Percentiles rank a stretch among this genome's conserved stretches.
Evolutionary conservation across 1,284 basidiomycete genomes (phyloP).

Genomic region (Tilletia horrida): DNA sequence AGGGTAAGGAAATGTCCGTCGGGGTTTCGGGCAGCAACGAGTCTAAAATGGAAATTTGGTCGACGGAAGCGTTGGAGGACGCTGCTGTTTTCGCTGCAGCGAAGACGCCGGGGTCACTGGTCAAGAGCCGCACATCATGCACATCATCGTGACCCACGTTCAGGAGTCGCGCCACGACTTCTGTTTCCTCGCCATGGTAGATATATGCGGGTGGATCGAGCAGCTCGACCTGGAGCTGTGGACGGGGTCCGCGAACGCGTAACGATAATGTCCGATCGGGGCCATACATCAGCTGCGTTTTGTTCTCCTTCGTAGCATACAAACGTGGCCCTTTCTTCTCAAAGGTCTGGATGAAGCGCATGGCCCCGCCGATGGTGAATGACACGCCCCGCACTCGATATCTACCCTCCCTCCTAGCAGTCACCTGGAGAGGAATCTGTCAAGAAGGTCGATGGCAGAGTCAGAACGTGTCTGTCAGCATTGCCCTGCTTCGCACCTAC

Average conservation of each 20-base stretch:
- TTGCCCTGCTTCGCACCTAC: not conserved
- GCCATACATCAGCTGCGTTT: slow-evolving; percentile 56
- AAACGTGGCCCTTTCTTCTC: slow-evolving; percentile 56
- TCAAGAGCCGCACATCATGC: not conserved
- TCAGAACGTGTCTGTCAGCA: slow-evolving; percentile 21
- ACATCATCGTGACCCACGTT: slow-evolving; percentile 16
- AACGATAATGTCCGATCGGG: slow-evolving; percentile 56
- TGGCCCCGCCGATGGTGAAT: slow-evolving; percentile 57
- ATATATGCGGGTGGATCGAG: slow-evolving; percentile 15
- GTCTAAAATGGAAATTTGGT: not conserved
- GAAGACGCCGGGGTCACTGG: not conserved
- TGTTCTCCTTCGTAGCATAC: slow-evolving; percentile 56
- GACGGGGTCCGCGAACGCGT: slow-evolving; percentile 49
- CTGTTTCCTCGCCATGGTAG: slow-evolving; percentile 12
- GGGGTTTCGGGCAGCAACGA: slow-evolving; percentile 1
- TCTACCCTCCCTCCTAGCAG: slow-evolving; percentile 24
- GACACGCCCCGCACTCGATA: slow-evolving; percentile 48
- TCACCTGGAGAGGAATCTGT: not conserved
- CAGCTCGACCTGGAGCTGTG: slow-evolving; percentile 48
- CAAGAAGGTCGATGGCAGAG: slow-evolving; percentile 14
- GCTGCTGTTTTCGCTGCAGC: not conserved
- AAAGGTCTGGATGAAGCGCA: slow-evolving; percentile 57
- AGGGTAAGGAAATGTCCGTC: slow-evolving; percentile 13
- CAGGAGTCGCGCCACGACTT: not conserved
- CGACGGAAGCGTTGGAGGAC: not conserved